phyloP scores from a whole-genome alignment of 176 grass and related monocot species.

The Bothriochloa decipiens region DNA sequence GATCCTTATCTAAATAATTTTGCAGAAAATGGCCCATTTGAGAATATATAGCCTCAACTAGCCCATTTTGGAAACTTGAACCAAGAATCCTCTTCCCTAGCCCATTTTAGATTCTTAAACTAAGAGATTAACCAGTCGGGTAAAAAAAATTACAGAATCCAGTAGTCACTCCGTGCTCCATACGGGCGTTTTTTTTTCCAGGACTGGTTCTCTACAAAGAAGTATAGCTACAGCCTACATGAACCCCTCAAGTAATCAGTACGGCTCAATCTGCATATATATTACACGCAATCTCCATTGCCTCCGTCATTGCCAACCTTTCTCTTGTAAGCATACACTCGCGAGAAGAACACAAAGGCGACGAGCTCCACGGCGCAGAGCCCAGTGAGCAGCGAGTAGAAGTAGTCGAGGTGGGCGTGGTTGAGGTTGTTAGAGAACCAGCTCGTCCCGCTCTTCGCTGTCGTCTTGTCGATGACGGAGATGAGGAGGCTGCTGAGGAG shows the following conservation, averaged over 20 bases:
- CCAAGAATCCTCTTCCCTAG: not conserved
- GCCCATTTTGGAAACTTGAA: not conserved
- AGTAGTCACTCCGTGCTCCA: not conserved
- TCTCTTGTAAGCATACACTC: slow-evolving; percentile 27
- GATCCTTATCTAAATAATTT: not conserved
- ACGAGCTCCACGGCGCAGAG: slow-evolving; percentile 31
- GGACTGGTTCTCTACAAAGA: not conserved
- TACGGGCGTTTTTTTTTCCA: not conserved
- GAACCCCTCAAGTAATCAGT: not conserved
- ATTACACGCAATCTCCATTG: not conserved
- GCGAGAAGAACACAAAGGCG: slow-evolving; percentile 22
- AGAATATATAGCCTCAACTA: not conserved
- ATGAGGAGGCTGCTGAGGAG: slow-evolving; percentile 32
- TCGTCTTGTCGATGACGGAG: slow-evolving; percentile 24
- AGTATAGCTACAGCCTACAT: not conserved
- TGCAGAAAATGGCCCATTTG: not conserved
- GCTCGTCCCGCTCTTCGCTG: not conserved
- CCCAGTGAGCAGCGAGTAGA: slow-evolving; percentile 36
- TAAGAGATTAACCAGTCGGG: not conserved
- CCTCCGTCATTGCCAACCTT: not conserved
- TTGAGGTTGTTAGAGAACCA: slow-evolving; percentile 40
- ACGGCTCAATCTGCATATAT: not conserved
- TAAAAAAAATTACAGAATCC: not conserved
- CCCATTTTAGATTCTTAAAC: not conserved
- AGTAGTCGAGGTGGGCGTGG: slow-evolving; percentile 30